Evolutionary conservation across 2,329 filamentous ascomycete genomes (phyloP).

Genomic region (Aureobasidium namibiae): DNA sequence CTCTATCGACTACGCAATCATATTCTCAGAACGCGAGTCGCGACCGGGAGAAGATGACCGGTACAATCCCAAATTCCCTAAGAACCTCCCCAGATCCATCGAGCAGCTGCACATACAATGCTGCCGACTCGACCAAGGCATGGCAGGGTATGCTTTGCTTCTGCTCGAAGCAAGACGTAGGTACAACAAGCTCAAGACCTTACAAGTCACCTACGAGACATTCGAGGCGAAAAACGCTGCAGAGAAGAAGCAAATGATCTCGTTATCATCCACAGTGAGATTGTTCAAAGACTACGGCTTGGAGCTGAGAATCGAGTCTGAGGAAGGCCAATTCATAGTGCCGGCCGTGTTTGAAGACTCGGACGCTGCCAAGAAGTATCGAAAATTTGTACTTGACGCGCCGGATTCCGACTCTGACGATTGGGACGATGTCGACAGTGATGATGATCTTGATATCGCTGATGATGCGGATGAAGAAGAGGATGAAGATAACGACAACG

Average conservation of each 20-base stretch:
- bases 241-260: neutral
- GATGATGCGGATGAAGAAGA: neutral
- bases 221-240: neutral
- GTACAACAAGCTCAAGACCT: neutral
- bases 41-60: neutral
- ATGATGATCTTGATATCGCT: no score
- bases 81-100: neutral
- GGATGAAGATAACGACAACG: no score
- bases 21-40: neutral
- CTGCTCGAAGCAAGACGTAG: neutral
- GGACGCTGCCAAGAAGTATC: no score
- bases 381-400: neutral
- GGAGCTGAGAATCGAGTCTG: neutral
- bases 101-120: neutral
- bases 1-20: neutral
- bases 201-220: neutral
- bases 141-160: neutral
- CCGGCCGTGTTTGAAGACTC: neutral
- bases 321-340: neutral
- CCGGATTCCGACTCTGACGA: neutral
- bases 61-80: neutral
- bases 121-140: neutral
- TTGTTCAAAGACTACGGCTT: neutral
- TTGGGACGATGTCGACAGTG: neutral
- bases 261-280: neutral